Evolutionary conservation across 257 asterid genomes (phyloP).

Genomic region (Solanum chiquidenum): DNA sequence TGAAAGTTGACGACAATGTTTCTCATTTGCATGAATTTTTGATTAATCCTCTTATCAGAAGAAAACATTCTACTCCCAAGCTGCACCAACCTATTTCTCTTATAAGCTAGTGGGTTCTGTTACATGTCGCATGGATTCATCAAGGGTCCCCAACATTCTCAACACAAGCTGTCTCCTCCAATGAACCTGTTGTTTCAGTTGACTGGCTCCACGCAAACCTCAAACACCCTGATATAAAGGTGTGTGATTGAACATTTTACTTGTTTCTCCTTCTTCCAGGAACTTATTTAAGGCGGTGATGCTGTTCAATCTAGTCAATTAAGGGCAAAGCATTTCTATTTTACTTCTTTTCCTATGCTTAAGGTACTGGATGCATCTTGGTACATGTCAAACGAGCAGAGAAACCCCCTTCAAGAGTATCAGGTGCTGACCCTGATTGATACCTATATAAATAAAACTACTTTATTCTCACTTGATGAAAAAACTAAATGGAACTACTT

Average conservation of each 20-base stretch:
- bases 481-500: neutral
- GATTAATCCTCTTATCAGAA: constrained; percentile 20
- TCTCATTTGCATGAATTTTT: neutral
- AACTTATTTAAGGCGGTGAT: neutral
- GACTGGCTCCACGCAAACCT: constrained; percentile 94
- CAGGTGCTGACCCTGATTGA: constrained; percentile 39
- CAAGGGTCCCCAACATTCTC: constrained; percentile 44
- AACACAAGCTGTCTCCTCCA: constrained; percentile 28
- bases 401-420: constrained; percentile 96
- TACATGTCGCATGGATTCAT: constrained; percentile 42
- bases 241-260: neutral
- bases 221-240: constrained; percentile 76
- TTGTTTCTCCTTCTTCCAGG: neutral
- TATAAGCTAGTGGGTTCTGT: constrained; percentile 16
- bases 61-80: constrained; percentile 16
- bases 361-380: constrained; percentile 98
- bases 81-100: constrained; percentile 25
- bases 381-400: constrained; percentile 98
- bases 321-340: neutral
- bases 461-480: neutral
- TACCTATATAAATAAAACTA: neutral
- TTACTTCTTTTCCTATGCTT: neutral
- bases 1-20: neutral
- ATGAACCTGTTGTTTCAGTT: constrained; percentile 84
- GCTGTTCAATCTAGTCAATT: neutral